Evolutionary conservation across 2,329 filamentous ascomycete species (phyloP).

Genomic region (Claviceps sorghi): DNA sequence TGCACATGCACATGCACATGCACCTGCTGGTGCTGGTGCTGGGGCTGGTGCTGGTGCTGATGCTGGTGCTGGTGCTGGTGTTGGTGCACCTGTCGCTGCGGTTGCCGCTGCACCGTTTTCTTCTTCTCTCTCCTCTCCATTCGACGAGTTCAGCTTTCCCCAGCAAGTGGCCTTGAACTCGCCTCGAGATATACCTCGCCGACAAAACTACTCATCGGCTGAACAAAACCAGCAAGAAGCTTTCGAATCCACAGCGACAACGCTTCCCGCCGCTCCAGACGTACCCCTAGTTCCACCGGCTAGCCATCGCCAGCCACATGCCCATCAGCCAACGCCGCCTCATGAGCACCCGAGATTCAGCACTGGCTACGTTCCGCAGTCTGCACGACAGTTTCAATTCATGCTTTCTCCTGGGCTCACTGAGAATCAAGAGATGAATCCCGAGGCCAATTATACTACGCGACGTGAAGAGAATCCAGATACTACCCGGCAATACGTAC

Average conservation of each 20-base stretch:
- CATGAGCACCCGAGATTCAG: constrained; percentile 11
- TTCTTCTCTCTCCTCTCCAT: neutral
- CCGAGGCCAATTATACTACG: constrained; percentile 13
- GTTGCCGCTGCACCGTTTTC: neutral
- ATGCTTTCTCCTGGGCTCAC: neutral
- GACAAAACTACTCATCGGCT: constrained; percentile 11
- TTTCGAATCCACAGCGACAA: constrained; percentile 13
- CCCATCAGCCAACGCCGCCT: constrained; percentile 13
- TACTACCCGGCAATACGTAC: constrained; percentile 7
- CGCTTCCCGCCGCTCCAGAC: constrained; percentile 42
- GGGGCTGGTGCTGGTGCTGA: neutral
- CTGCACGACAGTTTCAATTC: neutral
- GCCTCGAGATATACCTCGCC: constrained; percentile 4
- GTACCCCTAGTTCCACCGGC: constrained; percentile 43
- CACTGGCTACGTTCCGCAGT: constrained; percentile 4
- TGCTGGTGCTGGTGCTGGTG: neutral
- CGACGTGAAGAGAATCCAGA: constrained; percentile 5
- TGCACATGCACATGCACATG: neutral
- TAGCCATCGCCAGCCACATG: constrained; percentile 38
- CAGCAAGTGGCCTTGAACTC: constrained; percentile 24
- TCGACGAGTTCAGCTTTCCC: neutral
- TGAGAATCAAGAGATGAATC: constrained; percentile 12
- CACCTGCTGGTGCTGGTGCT: neutral
- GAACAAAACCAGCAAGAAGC: constrained; percentile 22
- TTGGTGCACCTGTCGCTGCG: neutral